Percentiles rank a stretch among this genome's conserved stretches.
Evolutionary conservation across 2,329 filamentous ascomycete species (phyloP).

Genomic region (Graphilbum sp.): DNA sequence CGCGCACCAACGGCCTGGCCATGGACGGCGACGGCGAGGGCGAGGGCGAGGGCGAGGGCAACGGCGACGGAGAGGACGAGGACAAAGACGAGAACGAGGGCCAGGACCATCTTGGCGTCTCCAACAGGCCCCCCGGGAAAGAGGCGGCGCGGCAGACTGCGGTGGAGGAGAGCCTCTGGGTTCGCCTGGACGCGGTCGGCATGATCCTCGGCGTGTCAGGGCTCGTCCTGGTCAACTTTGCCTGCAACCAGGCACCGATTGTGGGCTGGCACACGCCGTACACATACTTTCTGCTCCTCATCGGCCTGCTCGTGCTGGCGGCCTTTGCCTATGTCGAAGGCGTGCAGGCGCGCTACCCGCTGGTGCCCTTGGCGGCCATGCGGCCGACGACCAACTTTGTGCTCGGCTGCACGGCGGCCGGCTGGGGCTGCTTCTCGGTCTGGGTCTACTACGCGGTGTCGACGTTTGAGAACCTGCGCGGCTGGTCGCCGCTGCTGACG

Average conservation of each 20-base stretch:
- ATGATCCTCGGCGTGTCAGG: slow-evolving; percentile 26
- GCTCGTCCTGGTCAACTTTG: slow-evolving; percentile 38
- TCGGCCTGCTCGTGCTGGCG: slow-evolving; percentile 31
- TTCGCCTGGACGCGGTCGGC: slow-evolving; percentile 12
- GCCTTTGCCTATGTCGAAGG: slow-evolving; percentile 34
- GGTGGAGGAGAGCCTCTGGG: slow-evolving; percentile 13
- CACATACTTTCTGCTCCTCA: slow-evolving; percentile 31
- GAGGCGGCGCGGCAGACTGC: no score
- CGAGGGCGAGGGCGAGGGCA: background rate
- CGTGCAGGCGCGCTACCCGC: slow-evolving; percentile 21
- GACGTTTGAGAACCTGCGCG: slow-evolving; percentile 18
- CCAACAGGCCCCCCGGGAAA: no score
- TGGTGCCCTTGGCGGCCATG: slow-evolving; percentile 34
- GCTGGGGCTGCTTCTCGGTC: slow-evolving; percentile 25
- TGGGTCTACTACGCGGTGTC: slow-evolving; percentile 23
- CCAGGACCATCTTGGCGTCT: background rate
- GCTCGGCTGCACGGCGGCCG: slow-evolving; percentile 26
- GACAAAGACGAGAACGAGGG: background rate
- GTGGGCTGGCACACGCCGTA: slow-evolving; percentile 35
- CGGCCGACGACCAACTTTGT: slow-evolving; percentile 29
- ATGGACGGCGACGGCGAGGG: no score
- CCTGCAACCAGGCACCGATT: slow-evolving; percentile 40
- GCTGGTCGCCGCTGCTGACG: slow-evolving; percentile 24
- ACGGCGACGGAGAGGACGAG: no score
- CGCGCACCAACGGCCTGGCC: background rate